Evolutionary conservation across 1,284 basidiomycete genomes (phyloP).

Genomic region (Malassezia cuniculi): DNA sequence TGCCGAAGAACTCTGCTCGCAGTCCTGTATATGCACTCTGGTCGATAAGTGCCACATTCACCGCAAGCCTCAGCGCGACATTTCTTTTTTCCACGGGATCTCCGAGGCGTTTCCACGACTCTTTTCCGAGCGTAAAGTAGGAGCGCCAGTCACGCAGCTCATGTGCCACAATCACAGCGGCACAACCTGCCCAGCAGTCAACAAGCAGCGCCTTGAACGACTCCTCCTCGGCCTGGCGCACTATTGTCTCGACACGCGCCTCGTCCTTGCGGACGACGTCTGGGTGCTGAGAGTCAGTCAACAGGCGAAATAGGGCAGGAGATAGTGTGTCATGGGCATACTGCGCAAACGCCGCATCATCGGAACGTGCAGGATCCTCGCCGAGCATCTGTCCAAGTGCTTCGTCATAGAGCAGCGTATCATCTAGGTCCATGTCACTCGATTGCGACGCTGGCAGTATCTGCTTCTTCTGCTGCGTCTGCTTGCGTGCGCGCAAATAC

Average conservation of each 20-base stretch:
- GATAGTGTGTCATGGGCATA: too few relatives aligned
- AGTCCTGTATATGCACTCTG: slow-evolving; percentile 42
- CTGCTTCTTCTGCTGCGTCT: too few relatives aligned
- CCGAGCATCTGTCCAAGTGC: too few relatives aligned
- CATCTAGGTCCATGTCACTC: too few relatives aligned
- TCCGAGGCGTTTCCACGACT: slow-evolving; percentile 55
- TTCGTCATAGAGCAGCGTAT: too few relatives aligned
- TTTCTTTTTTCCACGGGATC: slow-evolving; percentile 53
- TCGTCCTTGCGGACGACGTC: too few relatives aligned
- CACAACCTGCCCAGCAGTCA: slow-evolving; percentile 66
- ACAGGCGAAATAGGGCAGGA: too few relatives aligned
- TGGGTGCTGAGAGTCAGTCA: too few relatives aligned
- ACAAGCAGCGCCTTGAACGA: slow-evolving; percentile 52
- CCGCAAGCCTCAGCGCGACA: slow-evolving; percentile 59
- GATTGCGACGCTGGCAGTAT: too few relatives aligned
- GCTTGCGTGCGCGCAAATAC: too few relatives aligned
- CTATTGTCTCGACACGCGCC: slow-evolving; percentile 17
- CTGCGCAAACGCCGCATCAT: too few relatives aligned
- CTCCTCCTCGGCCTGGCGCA: slow-evolving; percentile 37
- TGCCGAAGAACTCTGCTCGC: slow-evolving; percentile 20
- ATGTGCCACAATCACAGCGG: slow-evolving; percentile 56
- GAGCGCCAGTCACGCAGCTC: slow-evolving; percentile 56
- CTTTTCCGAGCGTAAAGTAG: slow-evolving; percentile 53
- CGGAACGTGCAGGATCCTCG: too few relatives aligned
- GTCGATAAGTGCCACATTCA: slow-evolving; percentile 56